Conservation (phyloP, 148 eudicot genomes). For the Pouteria glomerata region DNA sequence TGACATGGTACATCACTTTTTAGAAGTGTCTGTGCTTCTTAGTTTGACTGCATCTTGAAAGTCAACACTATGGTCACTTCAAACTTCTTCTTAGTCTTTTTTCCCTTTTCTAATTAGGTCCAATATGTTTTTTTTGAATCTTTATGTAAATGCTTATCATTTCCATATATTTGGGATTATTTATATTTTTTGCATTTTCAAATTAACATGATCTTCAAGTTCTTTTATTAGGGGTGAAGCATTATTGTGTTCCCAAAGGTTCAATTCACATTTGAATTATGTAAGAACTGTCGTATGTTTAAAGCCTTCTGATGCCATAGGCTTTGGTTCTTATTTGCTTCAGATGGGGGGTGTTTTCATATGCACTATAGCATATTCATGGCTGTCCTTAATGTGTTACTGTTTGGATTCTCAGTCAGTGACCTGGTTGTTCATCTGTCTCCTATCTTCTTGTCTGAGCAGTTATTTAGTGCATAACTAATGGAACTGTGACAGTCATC, state of each 20-base stretch:
- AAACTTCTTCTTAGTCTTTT: neutral
- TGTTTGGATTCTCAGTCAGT: neutral
- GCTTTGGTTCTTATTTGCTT: neutral
- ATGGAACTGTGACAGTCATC: neutral
- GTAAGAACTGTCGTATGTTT: neutral
- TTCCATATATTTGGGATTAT: neutral
- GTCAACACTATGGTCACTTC: neutral
- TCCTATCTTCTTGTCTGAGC: neutral
- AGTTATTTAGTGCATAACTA: neutral
- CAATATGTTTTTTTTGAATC: neutral
- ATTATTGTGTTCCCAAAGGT: neutral
- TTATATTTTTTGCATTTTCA: neutral
- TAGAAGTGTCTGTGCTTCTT: too few species aligned
- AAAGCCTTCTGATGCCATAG: neutral
- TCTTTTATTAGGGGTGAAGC: neutral
- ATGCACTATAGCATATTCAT: neutral
- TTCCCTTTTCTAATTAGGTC: neutral
- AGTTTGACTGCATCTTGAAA: neutral
- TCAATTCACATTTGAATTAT: neutral
- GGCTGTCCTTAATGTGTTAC: neutral
- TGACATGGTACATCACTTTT: too few species aligned
- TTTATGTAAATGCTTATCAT: neutral
- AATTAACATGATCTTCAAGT: neutral
- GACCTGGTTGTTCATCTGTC: neutral
- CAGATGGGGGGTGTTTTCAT: neutral